These are phyloP conservation scores for Hericium rajendrae DNA, from an alignment of 768 basidiomycete species.

Conservation along the genomic window DNA sequence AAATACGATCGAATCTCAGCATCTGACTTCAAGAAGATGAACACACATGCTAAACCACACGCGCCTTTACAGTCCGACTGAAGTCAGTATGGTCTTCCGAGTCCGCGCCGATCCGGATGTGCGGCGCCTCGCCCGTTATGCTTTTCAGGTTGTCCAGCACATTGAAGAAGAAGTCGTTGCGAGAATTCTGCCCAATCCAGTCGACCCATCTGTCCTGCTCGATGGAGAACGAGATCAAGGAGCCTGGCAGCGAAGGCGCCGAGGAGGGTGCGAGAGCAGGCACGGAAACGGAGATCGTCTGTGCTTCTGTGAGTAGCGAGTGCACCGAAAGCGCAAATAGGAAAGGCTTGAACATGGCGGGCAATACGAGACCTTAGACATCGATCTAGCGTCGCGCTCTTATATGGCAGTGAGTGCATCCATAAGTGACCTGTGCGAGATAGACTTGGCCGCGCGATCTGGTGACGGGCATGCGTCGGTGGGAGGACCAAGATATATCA, in stretches of 20 bases:
- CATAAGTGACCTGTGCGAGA: not conserved
- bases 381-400: too few species aligned
- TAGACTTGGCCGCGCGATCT: not conserved
- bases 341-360: not conserved
- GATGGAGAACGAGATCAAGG: slow-evolving; percentile 52
- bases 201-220: slow-evolving; percentile 66
- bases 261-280: not conserved
- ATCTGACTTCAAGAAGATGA: not conserved
- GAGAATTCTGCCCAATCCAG: slow-evolving; percentile 44
- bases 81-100: slow-evolving; percentile 51
- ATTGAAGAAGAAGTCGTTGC: slow-evolving; percentile 53
- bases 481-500: not conserved
- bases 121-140: slow-evolving; percentile 43
- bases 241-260: slow-evolving; percentile 2
- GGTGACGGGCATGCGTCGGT: not conserved
- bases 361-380: too few species aligned
- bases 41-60: not conserved
- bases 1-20: not conserved
- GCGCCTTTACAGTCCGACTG: slow-evolving; percentile 35
- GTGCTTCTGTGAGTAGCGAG: not conserved
- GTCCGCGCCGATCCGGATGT: slow-evolving; percentile 48
- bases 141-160: slow-evolving; percentile 45
- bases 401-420: too few species aligned
- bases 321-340: not conserved
- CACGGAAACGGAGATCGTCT: slow-evolving; percentile 3